Percentiles rank a stretch among this genome's conserved stretches.
Conservation (phyloP, 2,329 filamentous ascomycete genomes). For the Spiromastix sp. region DNA sequence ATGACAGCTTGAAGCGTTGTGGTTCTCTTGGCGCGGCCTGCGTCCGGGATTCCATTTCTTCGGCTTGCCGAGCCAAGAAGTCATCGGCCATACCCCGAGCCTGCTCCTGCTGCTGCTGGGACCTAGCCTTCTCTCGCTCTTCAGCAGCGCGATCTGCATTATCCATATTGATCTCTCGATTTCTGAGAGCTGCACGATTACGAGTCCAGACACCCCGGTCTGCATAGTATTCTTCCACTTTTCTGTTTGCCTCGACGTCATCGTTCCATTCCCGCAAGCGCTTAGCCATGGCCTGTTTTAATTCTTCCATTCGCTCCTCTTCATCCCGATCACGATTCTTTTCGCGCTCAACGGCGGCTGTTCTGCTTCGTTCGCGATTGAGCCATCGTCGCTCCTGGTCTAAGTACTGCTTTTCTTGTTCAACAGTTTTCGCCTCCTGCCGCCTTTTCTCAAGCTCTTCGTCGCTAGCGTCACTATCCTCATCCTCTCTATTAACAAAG, state of each 20-base stretch:
- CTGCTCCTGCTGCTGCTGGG: slow-evolving; percentile 62
- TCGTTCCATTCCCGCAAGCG: slow-evolving; percentile 79
- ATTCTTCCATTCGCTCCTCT: slow-evolving; percentile 51
- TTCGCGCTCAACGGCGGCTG: slow-evolving; percentile 77
- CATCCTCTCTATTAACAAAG: slow-evolving; percentile 73
- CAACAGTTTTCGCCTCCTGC: slow-evolving; percentile 58
- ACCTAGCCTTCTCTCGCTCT: slow-evolving; percentile 59
- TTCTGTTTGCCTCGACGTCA: slow-evolving; percentile 64
- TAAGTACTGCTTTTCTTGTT: slow-evolving; percentile 68
- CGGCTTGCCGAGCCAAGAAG: slow-evolving; percentile 75
- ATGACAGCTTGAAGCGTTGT: slow-evolving; percentile 81
- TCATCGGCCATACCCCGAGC: slow-evolving; percentile 79
- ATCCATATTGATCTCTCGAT: slow-evolving; percentile 65
- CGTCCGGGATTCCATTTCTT: slow-evolving; percentile 53
- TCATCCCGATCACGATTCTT: slow-evolving; percentile 70
- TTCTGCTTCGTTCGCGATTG: slow-evolving; percentile 74
- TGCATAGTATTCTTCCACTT: slow-evolving; percentile 71
- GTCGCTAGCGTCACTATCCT: slow-evolving; percentile 80
- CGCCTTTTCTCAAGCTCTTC: slow-evolving; percentile 70
- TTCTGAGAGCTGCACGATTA: slow-evolving; percentile 63
- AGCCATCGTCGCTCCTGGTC: slow-evolving; percentile 86
- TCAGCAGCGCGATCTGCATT: slow-evolving; percentile 74
- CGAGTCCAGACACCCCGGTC: slow-evolving; percentile 79
- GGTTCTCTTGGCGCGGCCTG: slow-evolving; percentile 43
- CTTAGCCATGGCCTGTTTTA: slow-evolving; percentile 58